Percentiles rank a stretch among this genome's conserved stretches.
phyloP scores from a whole-genome alignment of 768 basidiomycete species.

The Tylopilus cervinicoccineus region DNA sequence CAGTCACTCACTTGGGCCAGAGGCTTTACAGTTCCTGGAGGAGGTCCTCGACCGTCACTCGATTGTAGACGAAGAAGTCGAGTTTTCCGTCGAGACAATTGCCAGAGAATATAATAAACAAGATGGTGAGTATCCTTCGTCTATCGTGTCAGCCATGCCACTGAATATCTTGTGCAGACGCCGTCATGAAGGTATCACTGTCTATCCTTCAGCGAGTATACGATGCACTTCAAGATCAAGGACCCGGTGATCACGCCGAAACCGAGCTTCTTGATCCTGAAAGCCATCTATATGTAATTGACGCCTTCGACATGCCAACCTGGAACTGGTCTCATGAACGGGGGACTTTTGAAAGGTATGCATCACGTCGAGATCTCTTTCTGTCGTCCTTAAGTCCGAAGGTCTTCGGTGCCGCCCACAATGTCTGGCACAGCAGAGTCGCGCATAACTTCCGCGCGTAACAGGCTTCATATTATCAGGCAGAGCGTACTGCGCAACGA shows the following conservation, averaged over 20 bases:
- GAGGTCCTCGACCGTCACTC: constrained; percentile 67
- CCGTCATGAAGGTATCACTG: constrained; percentile 76
- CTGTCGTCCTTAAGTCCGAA: constrained; percentile 12
- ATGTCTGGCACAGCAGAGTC: constrained; percentile 85
- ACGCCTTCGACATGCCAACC: constrained; percentile 94
- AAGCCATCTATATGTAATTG: constrained; percentile 75
- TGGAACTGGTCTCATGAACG: constrained; percentile 89
- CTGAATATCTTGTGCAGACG: constrained; percentile 45
- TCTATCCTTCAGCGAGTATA: constrained; percentile 69
- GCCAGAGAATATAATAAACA: constrained; percentile 88
- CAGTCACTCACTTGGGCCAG: constrained; percentile 81
- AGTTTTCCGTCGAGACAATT: constrained; percentile 72
- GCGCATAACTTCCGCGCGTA: constrained; percentile 72
- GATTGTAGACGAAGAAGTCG: constrained; percentile 64
- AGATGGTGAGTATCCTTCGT: constrained; percentile 52
- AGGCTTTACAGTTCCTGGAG: constrained; percentile 68
- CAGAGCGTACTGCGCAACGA: constrained; percentile 94
- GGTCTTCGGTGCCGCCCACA: constrained; percentile 52
- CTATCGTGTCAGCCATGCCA: neutral
- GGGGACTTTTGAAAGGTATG: constrained; percentile 85
- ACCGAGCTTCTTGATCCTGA: constrained; percentile 74
- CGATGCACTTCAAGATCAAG: constrained; percentile 66
- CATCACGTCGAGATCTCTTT: neutral
- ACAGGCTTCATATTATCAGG: constrained; percentile 85
- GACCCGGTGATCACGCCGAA: constrained; percentile 41